Base-by-base conservation (phyloP, 1,284 basidiomycete genomes). In the Malassezia sp. region DNA sequence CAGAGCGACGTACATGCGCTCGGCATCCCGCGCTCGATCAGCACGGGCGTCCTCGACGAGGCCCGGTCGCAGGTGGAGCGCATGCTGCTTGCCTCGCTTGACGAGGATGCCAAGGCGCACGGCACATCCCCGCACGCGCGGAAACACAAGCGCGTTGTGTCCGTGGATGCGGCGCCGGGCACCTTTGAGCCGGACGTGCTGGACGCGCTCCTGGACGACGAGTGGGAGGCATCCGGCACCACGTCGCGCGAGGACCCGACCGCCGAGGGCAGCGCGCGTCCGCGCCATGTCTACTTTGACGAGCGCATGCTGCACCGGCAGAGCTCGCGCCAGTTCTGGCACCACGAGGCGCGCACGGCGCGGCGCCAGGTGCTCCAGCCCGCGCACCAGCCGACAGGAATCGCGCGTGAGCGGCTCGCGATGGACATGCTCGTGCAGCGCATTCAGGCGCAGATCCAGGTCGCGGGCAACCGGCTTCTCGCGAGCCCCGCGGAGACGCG, bases 261-360 rank as follows among this genome's bases (percentile, higher is more conserved):
- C n/a, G 17, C 35, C 9, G 2, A 22, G 14, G 20, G 4, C 38
- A 21, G n/a, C 26, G 29, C 15, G 12, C 20, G 15, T 17, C 12
- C 14, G 24, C 34, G 27, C 1, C 47, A 39, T 18, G 47, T 49
- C 9, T 49, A 37, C 23, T 49, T 49, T 49, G 47, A 38, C 28
- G 41, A 49, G 30, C 24, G 26, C 2, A 11, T 14, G n/a, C n/a
- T 30, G 1, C n/a, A 12, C 5, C 20, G 29, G 2, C 33, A 32
- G 27, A 26, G 28, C 18, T 15, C 29, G 14, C 33, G 28, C 4
- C 41, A 24, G 6, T 12, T 35, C 10, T 39, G 23, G 23, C 41
- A 33, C 22, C 42, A 49, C 20, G 47, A 44, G 37, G 23, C 35
- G n/a, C 46, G 46, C 8, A 30, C 15, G 4, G 38, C 31, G 8